These are phyloP conservation scores for Trichoderma koningiopsis DNA, from an alignment of 2,329 filamentous ascomycete species.

Conservation along the genomic window DNA sequence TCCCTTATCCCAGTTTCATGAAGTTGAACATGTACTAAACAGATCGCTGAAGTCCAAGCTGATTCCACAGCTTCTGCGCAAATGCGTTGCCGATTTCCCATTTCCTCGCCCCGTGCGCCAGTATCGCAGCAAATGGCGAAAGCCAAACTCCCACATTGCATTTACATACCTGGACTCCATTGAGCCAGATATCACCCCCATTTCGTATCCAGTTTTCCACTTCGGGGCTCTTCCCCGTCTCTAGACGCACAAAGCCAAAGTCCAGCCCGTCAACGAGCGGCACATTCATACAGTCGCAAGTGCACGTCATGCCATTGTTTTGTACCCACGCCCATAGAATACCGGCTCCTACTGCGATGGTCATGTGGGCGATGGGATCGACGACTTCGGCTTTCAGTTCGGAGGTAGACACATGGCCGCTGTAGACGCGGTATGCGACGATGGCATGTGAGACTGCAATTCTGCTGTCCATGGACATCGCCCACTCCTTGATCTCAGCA, in stretches of 20 bases:
- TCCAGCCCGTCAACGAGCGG: slow-evolving; percentile 11
- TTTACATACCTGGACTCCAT: slow-evolving; percentile 20
- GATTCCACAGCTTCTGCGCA: slow-evolving; percentile 25
- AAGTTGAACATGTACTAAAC: not conserved
- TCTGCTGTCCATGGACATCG: slow-evolving; percentile 35
- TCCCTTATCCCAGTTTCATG: not conserved
- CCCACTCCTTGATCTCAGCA: slow-evolving; percentile 37
- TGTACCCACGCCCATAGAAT: slow-evolving; percentile 43
- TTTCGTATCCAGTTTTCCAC: slow-evolving; percentile 24
- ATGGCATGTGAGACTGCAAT: slow-evolving; percentile 40
- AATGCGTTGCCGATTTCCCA: slow-evolving; percentile 23
- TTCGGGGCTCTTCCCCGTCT: slow-evolving; percentile 18
- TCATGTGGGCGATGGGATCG: slow-evolving; percentile 41
- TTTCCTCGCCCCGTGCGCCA: slow-evolving; percentile 13
- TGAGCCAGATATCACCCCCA: slow-evolving; percentile 20
- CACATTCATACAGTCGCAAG: slow-evolving; percentile 17
- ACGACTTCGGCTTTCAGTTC: slow-evolving; percentile 26
- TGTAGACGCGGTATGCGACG: slow-evolving; percentile 36
- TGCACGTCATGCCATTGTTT: slow-evolving; percentile 33
- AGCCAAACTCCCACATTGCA: slow-evolving; percentile 25
- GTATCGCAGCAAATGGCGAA: slow-evolving; percentile 23
- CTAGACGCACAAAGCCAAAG: slow-evolving; percentile 20
- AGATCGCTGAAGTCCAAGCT: slow-evolving; percentile 11
- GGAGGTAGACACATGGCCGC: slow-evolving; percentile 21
- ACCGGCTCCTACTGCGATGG: slow-evolving; percentile 37